phyloP scores from a whole-genome alignment of 371 early-diverging fungal species.

The Apophysomyces elegans region DNA sequence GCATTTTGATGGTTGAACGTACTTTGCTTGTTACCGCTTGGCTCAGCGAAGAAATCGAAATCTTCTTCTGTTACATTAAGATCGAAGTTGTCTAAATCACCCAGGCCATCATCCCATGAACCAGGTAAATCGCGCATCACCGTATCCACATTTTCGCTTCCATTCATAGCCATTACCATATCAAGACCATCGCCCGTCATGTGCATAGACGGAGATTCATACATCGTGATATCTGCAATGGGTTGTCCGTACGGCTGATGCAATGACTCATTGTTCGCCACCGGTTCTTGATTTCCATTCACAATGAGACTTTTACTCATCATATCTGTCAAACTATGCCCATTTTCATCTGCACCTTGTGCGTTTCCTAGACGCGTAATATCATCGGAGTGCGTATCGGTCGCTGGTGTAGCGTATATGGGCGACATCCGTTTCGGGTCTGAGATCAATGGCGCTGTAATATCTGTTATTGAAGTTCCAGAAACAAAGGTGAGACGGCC shows the following conservation, averaged over 20 bases:
- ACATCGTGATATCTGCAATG: not conserved
- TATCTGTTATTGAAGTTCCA: conserved; percentile 11
- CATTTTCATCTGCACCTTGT: not conserved
- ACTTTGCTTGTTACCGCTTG: not conserved
- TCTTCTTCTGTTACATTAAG: conserved; percentile 54
- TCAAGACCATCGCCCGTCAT: not conserved
- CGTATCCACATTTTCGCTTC: conserved; percentile 27
- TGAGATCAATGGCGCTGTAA: not conserved
- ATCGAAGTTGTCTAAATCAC: conserved; percentile 47
- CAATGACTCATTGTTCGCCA: conserved; percentile 56
- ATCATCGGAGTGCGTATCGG: conserved; percentile 11
- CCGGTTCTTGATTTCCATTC: conserved; percentile 35
- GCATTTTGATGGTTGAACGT: not conserved
- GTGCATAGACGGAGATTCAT: not conserved
- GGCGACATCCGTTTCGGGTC: conserved; percentile 1
- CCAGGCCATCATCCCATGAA: conserved; percentile 44
- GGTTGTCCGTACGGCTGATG: not conserved
- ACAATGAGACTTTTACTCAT: not conserved
- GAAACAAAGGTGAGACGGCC: not conserved
- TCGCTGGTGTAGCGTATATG: conserved; percentile 17
- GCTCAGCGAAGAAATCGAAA: conserved; percentile 42
- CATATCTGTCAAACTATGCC: conserved; percentile 7
- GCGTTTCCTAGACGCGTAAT: not conserved
- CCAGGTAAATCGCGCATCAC: conserved; percentile 33
- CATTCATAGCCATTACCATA: conserved; percentile 4